A percentile compares a stretch with the other conserved stretches of the same genome.
Evolutionary conservation across 2,329 filamentous ascomycete species (phyloP).

Genomic region (Xylariaceae sp.): DNA sequence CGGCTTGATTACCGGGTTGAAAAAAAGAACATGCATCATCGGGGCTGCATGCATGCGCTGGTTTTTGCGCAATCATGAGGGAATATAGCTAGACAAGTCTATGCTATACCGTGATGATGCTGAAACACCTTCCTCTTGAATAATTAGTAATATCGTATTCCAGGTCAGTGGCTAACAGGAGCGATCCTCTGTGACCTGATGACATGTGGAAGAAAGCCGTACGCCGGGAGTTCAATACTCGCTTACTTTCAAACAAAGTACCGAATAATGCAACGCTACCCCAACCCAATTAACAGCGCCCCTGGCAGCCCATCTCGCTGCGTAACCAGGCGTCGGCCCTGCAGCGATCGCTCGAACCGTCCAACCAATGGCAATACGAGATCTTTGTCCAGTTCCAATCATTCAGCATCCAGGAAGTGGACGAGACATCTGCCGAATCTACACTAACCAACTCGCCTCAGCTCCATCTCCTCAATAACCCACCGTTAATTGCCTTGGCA

Average conservation of each 20-base stretch:
- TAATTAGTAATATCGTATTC: no score
- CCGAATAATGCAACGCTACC: conserved; percentile 7
- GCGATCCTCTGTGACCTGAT: neutral
- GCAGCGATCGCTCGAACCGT: conserved; percentile 19
- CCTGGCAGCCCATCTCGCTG: neutral
- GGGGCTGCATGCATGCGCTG: conserved; percentile 7
- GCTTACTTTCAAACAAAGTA: no score
- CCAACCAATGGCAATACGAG: conserved; percentile 18
- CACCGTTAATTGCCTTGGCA: conserved; percentile 23
- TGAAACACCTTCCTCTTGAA: neutral
- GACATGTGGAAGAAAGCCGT: neutral
- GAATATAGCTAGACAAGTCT: neutral
- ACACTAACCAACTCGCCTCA: conserved; percentile 20
- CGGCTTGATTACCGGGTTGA: neutral
- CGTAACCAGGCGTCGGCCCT: conserved; percentile 21
- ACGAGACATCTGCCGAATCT: conserved; percentile 30
- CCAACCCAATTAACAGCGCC: conserved; percentile 19
- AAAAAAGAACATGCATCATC: neutral
- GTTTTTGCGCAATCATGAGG: neutral
- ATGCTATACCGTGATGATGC: neutral
- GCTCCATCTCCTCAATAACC: conserved; percentile 25
- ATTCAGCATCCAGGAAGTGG: conserved; percentile 11
- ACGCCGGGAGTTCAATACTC: no score
- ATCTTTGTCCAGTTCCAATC: no score
- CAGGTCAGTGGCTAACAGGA: no score